A percentile compares a stretch with the other conserved stretches of the same genome.
phyloP scores from a whole-genome alignment of 805 yeast genomes.

The Yamadazyma akitaensis region DNA sequence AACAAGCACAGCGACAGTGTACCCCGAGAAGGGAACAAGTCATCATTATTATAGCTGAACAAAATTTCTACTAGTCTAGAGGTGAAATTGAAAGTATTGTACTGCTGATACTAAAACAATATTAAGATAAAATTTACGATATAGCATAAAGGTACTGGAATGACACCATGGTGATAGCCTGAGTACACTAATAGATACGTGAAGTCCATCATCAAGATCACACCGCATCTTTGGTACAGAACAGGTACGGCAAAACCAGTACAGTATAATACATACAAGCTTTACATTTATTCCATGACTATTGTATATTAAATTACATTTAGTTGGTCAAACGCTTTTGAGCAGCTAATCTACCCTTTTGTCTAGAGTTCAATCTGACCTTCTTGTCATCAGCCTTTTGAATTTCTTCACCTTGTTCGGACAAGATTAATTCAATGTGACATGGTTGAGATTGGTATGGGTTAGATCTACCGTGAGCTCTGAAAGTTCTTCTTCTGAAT shows the following conservation, averaged over 20 bases:
- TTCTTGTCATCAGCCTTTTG: conserved; percentile 70
- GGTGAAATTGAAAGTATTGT: too few relatives aligned
- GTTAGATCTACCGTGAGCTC: conserved; percentile 99
- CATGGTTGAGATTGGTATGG: conserved; percentile 99
- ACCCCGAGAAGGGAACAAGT: too few relatives aligned
- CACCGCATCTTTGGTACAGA: too few relatives aligned
- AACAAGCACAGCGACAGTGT: too few relatives aligned
- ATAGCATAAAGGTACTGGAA: too few relatives aligned
- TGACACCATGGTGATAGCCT: too few relatives aligned
- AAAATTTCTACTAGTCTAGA: too few relatives aligned
- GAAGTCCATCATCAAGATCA: too few relatives aligned
- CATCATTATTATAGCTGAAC: too few relatives aligned
- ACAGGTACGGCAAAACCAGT: not conserved
- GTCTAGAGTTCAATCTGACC: conserved; percentile 83
- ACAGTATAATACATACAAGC: not conserved
- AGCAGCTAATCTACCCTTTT: conserved; percentile 85
- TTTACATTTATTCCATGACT: conserved; percentile 4
- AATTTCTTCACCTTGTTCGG: conserved; percentile 93
- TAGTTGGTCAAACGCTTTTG: conserved; percentile 72
- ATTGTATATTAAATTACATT: conserved; percentile 7
- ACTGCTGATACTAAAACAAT: too few relatives aligned
- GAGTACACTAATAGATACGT: too few relatives aligned
- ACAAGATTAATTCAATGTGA: conserved; percentile 95
- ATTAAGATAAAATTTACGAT: too few relatives aligned
- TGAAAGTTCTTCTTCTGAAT: conserved; percentile 99